These are phyloP conservation scores for Fonsecaea monophora DNA, from an alignment of 2,329 filamentous ascomycete genomes.

Conservation along the genomic window DNA sequence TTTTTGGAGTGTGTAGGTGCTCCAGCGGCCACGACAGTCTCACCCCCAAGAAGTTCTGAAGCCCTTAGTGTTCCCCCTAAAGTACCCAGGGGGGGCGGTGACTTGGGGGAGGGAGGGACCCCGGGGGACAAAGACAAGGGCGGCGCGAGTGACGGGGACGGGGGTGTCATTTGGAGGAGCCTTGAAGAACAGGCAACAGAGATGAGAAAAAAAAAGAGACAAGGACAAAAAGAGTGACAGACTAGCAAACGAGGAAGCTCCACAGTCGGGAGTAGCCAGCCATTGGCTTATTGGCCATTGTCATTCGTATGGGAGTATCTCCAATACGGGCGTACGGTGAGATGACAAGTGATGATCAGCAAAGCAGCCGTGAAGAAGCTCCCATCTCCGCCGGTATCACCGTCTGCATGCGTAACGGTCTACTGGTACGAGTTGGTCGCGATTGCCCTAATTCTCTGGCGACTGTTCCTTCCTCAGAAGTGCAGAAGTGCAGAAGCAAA, in stretches of 20 bases:
- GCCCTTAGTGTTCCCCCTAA: conserved; percentile 3
- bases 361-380: not conserved
- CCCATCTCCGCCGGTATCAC: conserved; percentile 20
- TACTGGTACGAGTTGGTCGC: conserved; percentile 17
- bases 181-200: not conserved
- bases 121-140: too few species aligned
- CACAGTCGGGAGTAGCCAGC: not conserved
- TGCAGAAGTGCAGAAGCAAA: too few species aligned
- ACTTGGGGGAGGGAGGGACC: not conserved
- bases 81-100: conserved; percentile 1
- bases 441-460: not conserved
- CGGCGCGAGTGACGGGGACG: not conserved
- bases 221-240: not conserved
- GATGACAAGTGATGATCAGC: conserved; percentile 14
- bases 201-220: not conserved
- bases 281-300: not conserved
- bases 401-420: conserved; percentile 33
- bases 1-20: not conserved
- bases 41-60: not conserved
- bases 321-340: conserved; percentile 18
- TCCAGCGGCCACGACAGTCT: not conserved
- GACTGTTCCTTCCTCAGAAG: too few species aligned
- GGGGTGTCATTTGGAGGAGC: not conserved
- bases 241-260: conserved; percentile 22
- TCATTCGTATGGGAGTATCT: not conserved